phyloP scores from a whole-genome alignment of 2,329 filamentous ascomycete species.

The Zopfia rhizophila region DNA sequence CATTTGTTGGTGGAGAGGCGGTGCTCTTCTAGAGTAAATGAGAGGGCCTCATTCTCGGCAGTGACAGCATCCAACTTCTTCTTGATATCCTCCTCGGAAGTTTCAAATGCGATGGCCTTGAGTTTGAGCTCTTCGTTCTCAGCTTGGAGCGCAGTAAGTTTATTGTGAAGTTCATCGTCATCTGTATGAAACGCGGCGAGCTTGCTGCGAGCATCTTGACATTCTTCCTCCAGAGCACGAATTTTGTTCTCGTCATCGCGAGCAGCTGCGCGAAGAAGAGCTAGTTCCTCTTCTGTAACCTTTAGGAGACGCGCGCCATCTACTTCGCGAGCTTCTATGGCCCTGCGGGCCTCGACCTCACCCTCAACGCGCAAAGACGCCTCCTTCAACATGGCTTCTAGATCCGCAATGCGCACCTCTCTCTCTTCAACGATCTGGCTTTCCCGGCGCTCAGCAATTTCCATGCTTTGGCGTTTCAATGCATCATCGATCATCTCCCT shows the following conservation, averaged over 20 bases:
- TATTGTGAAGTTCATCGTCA: conserved; percentile 61
- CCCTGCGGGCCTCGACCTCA: conserved; percentile 55
- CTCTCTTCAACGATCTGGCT: conserved; percentile 42
- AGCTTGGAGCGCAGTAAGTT: conserved; percentile 61
- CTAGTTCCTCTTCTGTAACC: conserved; percentile 61
- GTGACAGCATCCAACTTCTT: conserved; percentile 64
- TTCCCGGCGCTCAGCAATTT: conserved; percentile 42
- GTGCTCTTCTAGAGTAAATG: conserved; percentile 72
- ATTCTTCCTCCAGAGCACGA: conserved; percentile 55
- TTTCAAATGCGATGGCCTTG: conserved; percentile 42
- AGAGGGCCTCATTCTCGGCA: conserved; percentile 69
- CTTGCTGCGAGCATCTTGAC: conserved; percentile 51
- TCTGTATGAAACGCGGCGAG: conserved; percentile 49
- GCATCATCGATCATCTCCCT: conserved; percentile 50
- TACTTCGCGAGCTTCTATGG: conserved; percentile 56
- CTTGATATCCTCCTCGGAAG: conserved; percentile 58
- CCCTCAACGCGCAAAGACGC: conserved; percentile 47
- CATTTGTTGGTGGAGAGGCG: conserved; percentile 68
- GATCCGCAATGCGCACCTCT: conserved; percentile 45
- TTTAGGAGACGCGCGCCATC: conserved; percentile 57
- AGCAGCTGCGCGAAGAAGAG: conserved; percentile 55
- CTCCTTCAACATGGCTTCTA: conserved; percentile 49
- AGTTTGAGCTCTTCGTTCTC: conserved; percentile 69
- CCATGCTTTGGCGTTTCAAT: conserved; percentile 45
- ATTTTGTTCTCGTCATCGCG: conserved; percentile 56